These are phyloP conservation scores for Blastobotrys americana DNA, from an alignment of 805 yeast species.

Conservation along the genomic window DNA sequence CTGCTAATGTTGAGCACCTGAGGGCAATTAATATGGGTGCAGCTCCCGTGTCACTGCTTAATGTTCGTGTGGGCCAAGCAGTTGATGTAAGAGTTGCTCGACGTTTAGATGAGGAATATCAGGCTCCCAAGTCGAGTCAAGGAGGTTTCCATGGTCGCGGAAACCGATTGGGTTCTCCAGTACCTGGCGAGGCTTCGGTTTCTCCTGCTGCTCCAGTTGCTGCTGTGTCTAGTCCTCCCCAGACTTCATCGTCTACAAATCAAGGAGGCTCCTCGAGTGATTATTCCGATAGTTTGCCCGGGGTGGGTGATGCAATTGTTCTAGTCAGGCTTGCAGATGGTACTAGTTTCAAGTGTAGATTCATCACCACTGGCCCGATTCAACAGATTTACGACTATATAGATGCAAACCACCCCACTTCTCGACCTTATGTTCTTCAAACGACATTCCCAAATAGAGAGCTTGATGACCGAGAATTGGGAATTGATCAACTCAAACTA, in stretches of 20 bases:
- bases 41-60: conserved; percentile 77
- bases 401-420: conserved; percentile 37
- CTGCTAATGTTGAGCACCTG: conserved; percentile 70
- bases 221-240: conserved; percentile 13
- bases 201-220: neutral
- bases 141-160: conserved; percentile 78
- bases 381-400: conserved; percentile 64
- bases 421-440: conserved; percentile 56
- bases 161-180: conserved; percentile 80
- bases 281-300: conserved; percentile 15
- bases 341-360: conserved; percentile 53
- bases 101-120: conserved; percentile 73
- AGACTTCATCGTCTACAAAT: conserved; percentile 19
- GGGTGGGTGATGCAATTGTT: conserved; percentile 61
- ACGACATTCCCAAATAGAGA: conserved; percentile 78
- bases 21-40: conserved; percentile 80
- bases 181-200: conserved; percentile 54
- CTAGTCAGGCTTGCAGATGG: conserved; percentile 86
- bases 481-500: conserved; percentile 69
- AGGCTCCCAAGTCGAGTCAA: conserved; percentile 51
- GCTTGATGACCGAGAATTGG: conserved; percentile 48
- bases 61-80: conserved; percentile 83
- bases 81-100: conserved; percentile 85
- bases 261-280: conserved; percentile 19
- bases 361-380: conserved; percentile 60